Evolutionary conservation across 2,329 filamentous ascomycete species (phyloP).

Genomic region (Berkeleyomyces rouxiae): DNA sequence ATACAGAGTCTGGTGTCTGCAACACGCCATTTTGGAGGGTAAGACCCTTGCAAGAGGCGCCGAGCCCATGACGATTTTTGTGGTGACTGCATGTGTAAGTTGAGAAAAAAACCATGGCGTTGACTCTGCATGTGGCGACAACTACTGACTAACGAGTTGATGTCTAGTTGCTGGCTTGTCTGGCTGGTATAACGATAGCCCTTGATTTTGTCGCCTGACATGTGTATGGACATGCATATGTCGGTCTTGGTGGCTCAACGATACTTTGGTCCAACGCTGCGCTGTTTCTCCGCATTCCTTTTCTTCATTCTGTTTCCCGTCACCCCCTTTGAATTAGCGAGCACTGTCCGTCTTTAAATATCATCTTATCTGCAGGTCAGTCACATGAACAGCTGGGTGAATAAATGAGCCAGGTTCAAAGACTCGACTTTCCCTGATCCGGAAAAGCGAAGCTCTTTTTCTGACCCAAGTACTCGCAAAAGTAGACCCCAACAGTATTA

Average conservation of each 20-base stretch:
- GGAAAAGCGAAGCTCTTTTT: background rate
- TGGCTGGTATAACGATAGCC: background rate
- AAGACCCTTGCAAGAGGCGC: constrained; percentile 20
- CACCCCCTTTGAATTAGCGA: background rate
- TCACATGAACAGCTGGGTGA: background rate
- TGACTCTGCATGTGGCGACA: background rate
- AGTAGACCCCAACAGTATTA: background rate
- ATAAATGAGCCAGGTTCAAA: background rate
- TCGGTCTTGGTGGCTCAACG: background rate
- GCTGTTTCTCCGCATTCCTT: background rate
- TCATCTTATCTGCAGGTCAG: background rate
- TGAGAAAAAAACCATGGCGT: background rate
- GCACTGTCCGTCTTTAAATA: background rate
- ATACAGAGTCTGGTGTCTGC: constrained; percentile 20
- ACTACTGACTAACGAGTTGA: background rate
- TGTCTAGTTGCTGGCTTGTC: background rate
- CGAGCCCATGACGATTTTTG: constrained; percentile 3
- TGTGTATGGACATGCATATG: too few relatives aligned
- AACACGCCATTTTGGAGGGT: constrained; percentile 19
- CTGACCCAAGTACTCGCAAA: background rate
- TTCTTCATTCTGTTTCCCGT: background rate
- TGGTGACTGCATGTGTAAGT: constrained; percentile 3
- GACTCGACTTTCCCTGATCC: background rate
- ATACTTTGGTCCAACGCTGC: background rate
- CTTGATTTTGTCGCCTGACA: background rate